Conservation (phyloP, 2,329 filamentous ascomycete species). For the Fusarium sarcochroum region DNA sequence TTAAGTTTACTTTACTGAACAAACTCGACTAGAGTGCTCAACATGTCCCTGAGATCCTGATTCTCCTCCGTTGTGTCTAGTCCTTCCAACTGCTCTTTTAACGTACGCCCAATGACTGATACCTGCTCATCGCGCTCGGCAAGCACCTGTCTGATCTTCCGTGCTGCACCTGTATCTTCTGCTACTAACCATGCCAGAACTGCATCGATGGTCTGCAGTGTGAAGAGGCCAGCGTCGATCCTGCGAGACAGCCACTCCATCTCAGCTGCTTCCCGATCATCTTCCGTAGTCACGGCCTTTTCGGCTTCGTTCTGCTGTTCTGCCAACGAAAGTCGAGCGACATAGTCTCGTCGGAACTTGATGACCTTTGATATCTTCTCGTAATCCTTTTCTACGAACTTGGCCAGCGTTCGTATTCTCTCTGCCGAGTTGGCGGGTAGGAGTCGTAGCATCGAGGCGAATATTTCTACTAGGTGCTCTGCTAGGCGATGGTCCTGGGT, state of each 20-base stretch:
- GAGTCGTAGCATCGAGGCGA: constrained; percentile 83
- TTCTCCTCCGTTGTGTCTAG: constrained; percentile 71
- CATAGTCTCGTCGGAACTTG: constrained; percentile 79
- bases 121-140: constrained; percentile 78
- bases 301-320: constrained; percentile 63
- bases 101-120: constrained; percentile 72
- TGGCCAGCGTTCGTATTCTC: constrained; percentile 88
- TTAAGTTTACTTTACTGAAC: constrained; percentile 55
- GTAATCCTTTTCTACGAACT: constrained; percentile 96
- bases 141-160: constrained; percentile 74
- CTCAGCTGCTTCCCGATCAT: constrained; percentile 66
- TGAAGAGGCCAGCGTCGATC: constrained; percentile 88
- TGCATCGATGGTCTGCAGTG: constrained; percentile 85
- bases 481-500: constrained; percentile 77
- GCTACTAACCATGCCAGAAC: constrained; percentile 92
- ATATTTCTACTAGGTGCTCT: constrained; percentile 88
- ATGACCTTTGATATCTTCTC: constrained; percentile 84
- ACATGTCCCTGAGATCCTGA: constrained; percentile 70
- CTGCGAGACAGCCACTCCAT: constrained; percentile 81
- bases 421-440: constrained; percentile 83
- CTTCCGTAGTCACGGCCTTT: constrained; percentile 26
- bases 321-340: constrained; percentile 69
- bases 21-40: constrained; percentile 66
- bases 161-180: constrained; percentile 83
- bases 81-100: constrained; percentile 72